A percentile compares a stretch with the other conserved stretches of the same genome.
These are phyloP conservation scores for Galerina marginata DNA, from an alignment of 768 basidiomycete genomes.

Conservation along the genomic window DNA sequence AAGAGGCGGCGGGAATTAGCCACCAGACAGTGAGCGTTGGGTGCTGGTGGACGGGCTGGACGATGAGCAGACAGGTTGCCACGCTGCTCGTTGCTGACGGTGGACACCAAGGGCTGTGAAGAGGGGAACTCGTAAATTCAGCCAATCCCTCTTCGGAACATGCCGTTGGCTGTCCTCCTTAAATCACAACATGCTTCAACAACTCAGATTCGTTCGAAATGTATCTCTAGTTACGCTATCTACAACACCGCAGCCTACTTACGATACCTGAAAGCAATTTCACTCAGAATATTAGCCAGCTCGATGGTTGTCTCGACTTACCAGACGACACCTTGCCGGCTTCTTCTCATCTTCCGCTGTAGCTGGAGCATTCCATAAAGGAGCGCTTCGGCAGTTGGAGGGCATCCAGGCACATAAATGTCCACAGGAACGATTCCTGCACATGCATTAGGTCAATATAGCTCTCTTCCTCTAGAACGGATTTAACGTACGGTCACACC, in stretches of 20 bases:
- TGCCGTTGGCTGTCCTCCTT: slow-evolving; percentile 18
- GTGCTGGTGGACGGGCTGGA: slow-evolving; percentile 1
- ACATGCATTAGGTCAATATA: slow-evolving; percentile 16
- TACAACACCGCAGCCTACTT: slow-evolving; percentile 40
- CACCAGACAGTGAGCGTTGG: background rate
- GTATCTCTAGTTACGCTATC: slow-evolving; percentile 2
- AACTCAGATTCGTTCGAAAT: background rate
- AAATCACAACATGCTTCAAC: background rate
- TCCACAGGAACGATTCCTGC: slow-evolving; percentile 96
- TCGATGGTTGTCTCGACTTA: slow-evolving; percentile 37
- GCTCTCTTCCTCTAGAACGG: background rate
- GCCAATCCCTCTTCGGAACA: slow-evolving; percentile 18
- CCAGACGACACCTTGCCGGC: slow-evolving; percentile 88
- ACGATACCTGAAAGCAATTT: slow-evolving; percentile 51
- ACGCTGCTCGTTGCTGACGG: slow-evolving; percentile 2
- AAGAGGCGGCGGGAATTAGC: background rate
- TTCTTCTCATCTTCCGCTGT: slow-evolving; percentile 94
- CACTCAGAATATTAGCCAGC: slow-evolving; percentile 3
- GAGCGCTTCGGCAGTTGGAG: slow-evolving; percentile 94
- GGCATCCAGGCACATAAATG: slow-evolving; percentile 97
- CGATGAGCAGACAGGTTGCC: slow-evolving; percentile 2
- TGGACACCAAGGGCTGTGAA: slow-evolving; percentile 16
- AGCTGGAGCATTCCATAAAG: slow-evolving; percentile 97
- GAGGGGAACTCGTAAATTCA: slow-evolving; percentile 2
- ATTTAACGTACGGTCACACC: slow-evolving; percentile 83